Evolutionary conservation across 163 green algal genomes (phyloP).

Genomic region (Chlamydomonas reinhardtii): DNA sequence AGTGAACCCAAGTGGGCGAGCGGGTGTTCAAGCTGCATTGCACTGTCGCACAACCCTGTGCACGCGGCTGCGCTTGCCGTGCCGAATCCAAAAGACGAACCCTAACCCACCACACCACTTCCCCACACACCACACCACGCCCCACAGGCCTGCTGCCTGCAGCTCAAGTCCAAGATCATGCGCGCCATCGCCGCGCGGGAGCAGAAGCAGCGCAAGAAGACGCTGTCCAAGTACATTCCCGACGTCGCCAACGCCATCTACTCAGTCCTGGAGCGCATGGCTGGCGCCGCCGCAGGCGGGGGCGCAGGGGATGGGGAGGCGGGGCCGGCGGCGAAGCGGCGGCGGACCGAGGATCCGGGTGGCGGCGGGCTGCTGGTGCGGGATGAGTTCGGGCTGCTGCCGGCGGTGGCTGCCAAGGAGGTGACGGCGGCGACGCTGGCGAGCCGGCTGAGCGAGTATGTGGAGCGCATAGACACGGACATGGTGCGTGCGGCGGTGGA

Average conservation of each 20-base stretch:
- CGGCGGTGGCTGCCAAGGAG: constrained; percentile 50
- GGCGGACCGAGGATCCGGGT: constrained; percentile 51
- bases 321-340: constrained; percentile 64
- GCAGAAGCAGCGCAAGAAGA: constrained; percentile 89
- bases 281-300: not conserved
- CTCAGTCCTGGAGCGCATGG: constrained; percentile 81
- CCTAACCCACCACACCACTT: not conserved
- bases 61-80: no score
- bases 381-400: constrained; percentile 37
- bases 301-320: constrained; percentile 10
- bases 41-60: no score
- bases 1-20: no score
- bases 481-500: constrained; percentile 69
- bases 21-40: no score
- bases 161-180: constrained; percentile 87
- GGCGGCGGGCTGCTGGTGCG: not conserved
- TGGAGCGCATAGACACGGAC: constrained; percentile 92
- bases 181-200: constrained; percentile 82
- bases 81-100: not conserved
- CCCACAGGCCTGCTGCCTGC: constrained; percentile 66
- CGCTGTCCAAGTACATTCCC: constrained; percentile 92
- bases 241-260: constrained; percentile 85
- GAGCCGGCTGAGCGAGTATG: constrained; percentile 81
- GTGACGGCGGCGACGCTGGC: constrained; percentile 72
- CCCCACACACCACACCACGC: no score